Percentiles rank a stretch among this genome's conserved stretches.
Conservation (phyloP, 2,329 filamentous ascomycete genomes). For the Penicillium hordei region DNA sequence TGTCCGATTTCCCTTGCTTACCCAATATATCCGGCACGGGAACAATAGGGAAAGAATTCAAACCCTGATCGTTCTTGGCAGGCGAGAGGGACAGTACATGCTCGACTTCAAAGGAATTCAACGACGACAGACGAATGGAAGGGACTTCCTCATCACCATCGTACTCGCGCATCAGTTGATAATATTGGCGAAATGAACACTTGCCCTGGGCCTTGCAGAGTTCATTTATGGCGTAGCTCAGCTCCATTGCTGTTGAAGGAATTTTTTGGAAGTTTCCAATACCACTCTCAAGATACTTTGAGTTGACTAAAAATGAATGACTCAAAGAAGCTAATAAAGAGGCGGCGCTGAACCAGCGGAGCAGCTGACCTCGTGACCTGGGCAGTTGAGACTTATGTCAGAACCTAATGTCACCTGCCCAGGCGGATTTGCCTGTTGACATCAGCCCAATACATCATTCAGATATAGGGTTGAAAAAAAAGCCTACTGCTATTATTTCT, state of each 20-base stretch:
- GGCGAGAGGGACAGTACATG: not conserved
- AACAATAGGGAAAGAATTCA: not conserved
- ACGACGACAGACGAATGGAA: not conserved
- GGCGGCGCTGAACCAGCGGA: no score
- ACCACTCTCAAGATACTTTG: not conserved
- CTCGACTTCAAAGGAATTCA: not conserved
- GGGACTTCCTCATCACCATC: not conserved
- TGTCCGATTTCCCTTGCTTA: not conserved
- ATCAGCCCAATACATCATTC: no score
- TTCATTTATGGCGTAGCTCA: not conserved
- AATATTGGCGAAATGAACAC: not conserved
- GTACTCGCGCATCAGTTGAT: not conserved
- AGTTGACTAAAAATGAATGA: not conserved
- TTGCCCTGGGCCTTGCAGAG: not conserved
- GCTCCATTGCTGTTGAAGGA: not conserved
- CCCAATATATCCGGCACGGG: not conserved
- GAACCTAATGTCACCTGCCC: no score
- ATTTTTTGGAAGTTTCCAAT: not conserved
- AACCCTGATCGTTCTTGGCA: not conserved
- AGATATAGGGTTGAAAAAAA: no score
- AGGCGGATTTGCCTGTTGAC: no score
- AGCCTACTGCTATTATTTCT: no score
- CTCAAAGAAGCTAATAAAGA: no score
- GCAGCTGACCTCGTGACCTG: no score
- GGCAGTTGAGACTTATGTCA: no score